A percentile compares a stretch with the other conserved stretches of the same genome.
These are phyloP conservation scores for Phlyctochytrium planicorne DNA, from an alignment of 192 early-diverging fungal species.

Conservation along the genomic window DNA sequence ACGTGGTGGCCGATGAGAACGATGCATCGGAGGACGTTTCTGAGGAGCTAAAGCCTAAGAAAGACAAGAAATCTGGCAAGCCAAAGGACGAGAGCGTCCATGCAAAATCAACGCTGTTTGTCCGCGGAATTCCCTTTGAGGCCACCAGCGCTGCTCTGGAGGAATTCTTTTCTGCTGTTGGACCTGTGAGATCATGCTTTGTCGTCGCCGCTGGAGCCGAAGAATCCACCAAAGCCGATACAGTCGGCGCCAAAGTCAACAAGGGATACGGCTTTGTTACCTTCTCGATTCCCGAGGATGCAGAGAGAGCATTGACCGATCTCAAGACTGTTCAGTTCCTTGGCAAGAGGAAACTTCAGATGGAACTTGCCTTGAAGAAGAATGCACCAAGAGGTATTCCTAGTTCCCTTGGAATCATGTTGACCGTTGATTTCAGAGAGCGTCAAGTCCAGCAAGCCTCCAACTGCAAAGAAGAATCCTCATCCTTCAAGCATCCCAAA, in stretches of 20 bases:
- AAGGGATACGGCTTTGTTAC: slow-evolving; percentile 93
- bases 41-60: neutral
- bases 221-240: neutral
- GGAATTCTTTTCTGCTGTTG: slow-evolving; percentile 84
- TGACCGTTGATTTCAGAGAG: neutral
- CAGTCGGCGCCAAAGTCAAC: slow-evolving; percentile 55
- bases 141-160: slow-evolving; percentile 82
- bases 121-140: slow-evolving; percentile 79
- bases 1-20: too few species aligned
- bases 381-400: slow-evolving; percentile 19
- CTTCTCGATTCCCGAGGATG: slow-evolving; percentile 78
- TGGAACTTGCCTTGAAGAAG: slow-evolving; percentile 76
- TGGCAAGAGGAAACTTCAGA: slow-evolving; percentile 65
- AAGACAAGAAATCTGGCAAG: slow-evolving; percentile 1
- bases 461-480: slow-evolving; percentile 40
- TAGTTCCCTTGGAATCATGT: neutral
- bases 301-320: slow-evolving; percentile 71
- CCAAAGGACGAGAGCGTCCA: neutral
- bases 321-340: slow-evolving; percentile 75
- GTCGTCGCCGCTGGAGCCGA: slow-evolving; percentile 61
- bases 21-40: too few species aligned
- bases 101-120: slow-evolving; percentile 68
- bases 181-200: slow-evolving; percentile 87
- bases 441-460: slow-evolving; percentile 17
- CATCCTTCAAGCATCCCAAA: slow-evolving; percentile 30